Evolutionary conservation across 495 filamentous ascomycete genomes (phyloP).

Genomic region (Lepraria neglecta): DNA sequence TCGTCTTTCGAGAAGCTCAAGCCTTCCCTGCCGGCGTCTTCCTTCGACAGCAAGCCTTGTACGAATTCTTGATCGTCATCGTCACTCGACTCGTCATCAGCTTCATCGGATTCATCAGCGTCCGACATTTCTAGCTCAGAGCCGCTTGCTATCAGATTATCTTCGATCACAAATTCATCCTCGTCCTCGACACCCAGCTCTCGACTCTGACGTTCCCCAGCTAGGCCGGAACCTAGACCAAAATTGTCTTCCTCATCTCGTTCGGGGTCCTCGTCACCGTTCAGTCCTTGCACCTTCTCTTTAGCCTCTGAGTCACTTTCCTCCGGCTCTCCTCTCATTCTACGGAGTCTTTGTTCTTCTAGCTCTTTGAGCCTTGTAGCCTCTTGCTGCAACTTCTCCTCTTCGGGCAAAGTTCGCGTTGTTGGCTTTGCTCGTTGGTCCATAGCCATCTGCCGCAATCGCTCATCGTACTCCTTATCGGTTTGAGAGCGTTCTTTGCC

Average conservation of each 20-base stretch:
- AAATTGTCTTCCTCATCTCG: conserved; percentile 52
- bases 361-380: conserved; percentile 66
- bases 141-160: conserved; percentile 68
- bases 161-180: conserved; percentile 85
- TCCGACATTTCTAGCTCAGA: conserved; percentile 51
- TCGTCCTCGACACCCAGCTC: conserved; percentile 69
- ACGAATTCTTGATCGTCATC: conserved; percentile 58
- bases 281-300: conserved; percentile 41
- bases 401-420: conserved; percentile 82
- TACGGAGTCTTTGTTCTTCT: conserved; percentile 64
- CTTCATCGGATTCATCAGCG: conserved; percentile 45
- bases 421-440: conserved; percentile 79
- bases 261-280: conserved; percentile 33
- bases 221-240: conserved; percentile 41
- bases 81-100: conserved; percentile 47
- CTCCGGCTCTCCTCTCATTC: conserved; percentile 65
- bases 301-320: conserved; percentile 45
- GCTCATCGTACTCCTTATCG: conserved; percentile 78
- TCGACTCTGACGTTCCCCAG: conserved; percentile 31
- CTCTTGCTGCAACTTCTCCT: conserved; percentile 74
- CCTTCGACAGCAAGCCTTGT: conserved; percentile 52
- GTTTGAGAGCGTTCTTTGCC: conserved; percentile 56
- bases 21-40: conserved; percentile 40
- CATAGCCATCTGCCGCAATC: conserved; percentile 69
- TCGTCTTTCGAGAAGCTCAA: conserved; percentile 30